Conservation (phyloP, 768 basidiomycete species). For the Coprinopsis strossmayeri region DNA sequence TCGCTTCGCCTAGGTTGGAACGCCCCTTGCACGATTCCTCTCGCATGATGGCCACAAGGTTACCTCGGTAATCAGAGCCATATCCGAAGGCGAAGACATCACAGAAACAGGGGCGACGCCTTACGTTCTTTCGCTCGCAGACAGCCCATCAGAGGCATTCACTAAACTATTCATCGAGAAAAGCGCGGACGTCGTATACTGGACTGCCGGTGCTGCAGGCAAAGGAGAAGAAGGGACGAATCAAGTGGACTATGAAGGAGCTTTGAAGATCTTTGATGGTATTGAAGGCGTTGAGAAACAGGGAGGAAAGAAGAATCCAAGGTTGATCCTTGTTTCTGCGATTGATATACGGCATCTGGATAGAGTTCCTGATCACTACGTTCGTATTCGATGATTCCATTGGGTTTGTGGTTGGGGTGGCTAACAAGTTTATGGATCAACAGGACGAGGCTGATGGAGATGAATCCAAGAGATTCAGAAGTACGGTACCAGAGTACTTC, state of each 20-base stretch:
- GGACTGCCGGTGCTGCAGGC: conserved; percentile 47
- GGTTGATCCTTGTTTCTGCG: conserved; percentile 54
- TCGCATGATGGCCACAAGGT: conserved; percentile 31
- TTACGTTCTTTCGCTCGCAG: conserved; percentile 51
- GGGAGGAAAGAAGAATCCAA: conserved; percentile 32
- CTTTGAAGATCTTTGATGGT: conserved; percentile 65
- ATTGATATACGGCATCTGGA: conserved; percentile 48
- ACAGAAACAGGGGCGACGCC: conserved; percentile 35
- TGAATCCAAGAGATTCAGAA: conserved; percentile 33
- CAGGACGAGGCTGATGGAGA: too few species aligned
- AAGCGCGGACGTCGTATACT: conserved; percentile 34
- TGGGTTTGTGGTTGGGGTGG: too few species aligned
- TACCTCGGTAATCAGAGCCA: conserved; percentile 49
- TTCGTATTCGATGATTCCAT: too few species aligned
- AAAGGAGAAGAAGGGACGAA: conserved; percentile 52
- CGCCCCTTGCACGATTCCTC: conserved; percentile 44
- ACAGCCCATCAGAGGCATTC: conserved; percentile 38
- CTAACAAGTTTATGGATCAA: too few species aligned
- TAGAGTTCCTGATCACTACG: conserved; percentile 45
- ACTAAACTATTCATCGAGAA: conserved; percentile 34
- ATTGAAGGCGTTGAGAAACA: conserved; percentile 38
- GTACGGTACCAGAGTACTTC: conserved; percentile 36
- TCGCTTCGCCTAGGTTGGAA: conserved; percentile 20
- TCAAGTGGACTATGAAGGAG: conserved; percentile 56
- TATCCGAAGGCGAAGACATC: conserved; percentile 42